Percentiles rank a stretch among this genome's conserved stretches.
Conservation (phyloP, 306 rosid genomes). For the Vigna trinervia region DNA sequence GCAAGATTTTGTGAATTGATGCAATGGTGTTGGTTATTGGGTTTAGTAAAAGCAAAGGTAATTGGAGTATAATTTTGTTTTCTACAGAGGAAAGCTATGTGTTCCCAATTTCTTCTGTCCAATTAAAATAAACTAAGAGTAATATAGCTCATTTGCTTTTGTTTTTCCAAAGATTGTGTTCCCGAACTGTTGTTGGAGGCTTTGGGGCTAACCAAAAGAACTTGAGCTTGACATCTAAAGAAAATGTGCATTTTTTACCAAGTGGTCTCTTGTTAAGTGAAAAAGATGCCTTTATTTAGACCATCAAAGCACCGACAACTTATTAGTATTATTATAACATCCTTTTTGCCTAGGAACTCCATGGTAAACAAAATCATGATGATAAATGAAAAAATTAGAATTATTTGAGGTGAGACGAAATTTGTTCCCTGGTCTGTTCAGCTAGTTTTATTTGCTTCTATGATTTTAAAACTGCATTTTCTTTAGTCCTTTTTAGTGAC, state of each 20-base stretch:
- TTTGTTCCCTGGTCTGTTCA: not conserved
- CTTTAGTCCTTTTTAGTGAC: not conserved
- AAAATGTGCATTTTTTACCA: not conserved
- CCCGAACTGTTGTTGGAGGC: not conserved
- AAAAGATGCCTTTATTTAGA: not conserved
- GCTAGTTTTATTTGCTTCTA: not conserved
- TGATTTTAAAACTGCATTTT: slow-evolving; percentile 8
- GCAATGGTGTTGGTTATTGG: slow-evolving; percentile 3
- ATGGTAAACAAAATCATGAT: too few species aligned
- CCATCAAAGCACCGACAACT: not conserved
- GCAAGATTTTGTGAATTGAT: slow-evolving; percentile 4
- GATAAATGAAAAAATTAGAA: not conserved
- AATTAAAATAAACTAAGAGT: slow-evolving; percentile 1
- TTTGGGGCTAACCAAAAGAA: not conserved
- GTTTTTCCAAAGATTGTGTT: slow-evolving; percentile 1
- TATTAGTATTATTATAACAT: not conserved
- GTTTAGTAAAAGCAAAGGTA: not conserved
- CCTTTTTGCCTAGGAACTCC: too few species aligned
- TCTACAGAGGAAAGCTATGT: not conserved
- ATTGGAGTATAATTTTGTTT: not conserved
- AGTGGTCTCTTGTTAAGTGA: not conserved
- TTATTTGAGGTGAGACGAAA: slow-evolving; percentile 6
- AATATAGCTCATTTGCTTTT: not conserved
- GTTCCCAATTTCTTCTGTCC: not conserved
- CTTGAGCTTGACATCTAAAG: not conserved